These are phyloP conservation scores for Trifolium repens DNA, from an alignment of 306 rosid species.

Conservation along the genomic window DNA sequence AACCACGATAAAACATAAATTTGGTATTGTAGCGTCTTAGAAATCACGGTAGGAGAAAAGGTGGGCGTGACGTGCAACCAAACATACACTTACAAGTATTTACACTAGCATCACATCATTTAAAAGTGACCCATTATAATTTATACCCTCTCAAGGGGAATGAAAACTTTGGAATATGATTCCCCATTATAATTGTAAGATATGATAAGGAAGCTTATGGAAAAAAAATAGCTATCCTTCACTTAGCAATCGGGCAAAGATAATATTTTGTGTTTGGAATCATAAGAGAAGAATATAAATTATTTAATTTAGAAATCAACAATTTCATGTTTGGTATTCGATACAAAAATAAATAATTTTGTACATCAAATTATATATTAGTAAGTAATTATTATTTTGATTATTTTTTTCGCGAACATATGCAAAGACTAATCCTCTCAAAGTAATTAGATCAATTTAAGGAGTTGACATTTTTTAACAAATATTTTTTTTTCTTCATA, in stretches of 20 bases:
- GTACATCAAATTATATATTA: not conserved
- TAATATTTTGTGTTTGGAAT: slow-evolving; percentile 1
- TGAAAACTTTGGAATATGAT: slow-evolving; percentile 40
- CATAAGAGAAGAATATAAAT: not conserved
- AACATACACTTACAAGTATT: not conserved
- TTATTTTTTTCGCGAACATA: no score
- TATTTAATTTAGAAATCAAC: not conserved
- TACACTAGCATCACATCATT: slow-evolving; percentile 4
- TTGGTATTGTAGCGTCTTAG: no score
- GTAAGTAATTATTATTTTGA: not conserved
- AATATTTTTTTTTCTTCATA: no score
- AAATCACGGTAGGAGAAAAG: no score
- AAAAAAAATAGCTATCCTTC: slow-evolving; percentile 35
- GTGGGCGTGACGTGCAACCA: no score
- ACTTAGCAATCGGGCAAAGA: slow-evolving; percentile 36
- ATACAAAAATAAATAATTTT: not conserved
- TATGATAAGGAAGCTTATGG: slow-evolving; percentile 20
- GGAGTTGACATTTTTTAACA: no score
- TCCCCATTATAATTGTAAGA: slow-evolving; percentile 9
- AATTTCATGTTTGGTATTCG: not conserved
- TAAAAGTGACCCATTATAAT: slow-evolving; percentile 3
- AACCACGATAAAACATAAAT: no score
- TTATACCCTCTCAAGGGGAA: not conserved
- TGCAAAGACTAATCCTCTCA: no score
- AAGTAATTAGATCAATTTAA: no score